Conservation (phyloP, 768 basidiomycete genomes). For the Chalciporus piperatus region DNA sequence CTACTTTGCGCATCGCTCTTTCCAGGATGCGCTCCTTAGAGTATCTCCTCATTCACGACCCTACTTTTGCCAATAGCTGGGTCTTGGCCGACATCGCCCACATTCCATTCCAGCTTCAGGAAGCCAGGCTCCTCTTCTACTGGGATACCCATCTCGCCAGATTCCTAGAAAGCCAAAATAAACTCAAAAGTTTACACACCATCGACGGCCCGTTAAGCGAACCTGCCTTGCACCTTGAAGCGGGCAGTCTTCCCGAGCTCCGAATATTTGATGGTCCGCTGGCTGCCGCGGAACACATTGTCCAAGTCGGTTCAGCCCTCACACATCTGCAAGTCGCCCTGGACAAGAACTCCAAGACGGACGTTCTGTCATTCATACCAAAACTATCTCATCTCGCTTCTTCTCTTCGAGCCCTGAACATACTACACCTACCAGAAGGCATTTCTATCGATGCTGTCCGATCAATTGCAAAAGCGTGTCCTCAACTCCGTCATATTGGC, state of each 20-base stretch:
- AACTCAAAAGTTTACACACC: conserved; percentile 39
- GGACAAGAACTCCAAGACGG: conserved; percentile 35
- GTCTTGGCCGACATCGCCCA: conserved; percentile 40
- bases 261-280: conserved; percentile 45
- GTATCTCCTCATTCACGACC: conserved; percentile 41
- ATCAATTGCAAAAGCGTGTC: conserved; percentile 33
- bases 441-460: conserved; percentile 29
- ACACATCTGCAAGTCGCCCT: conserved; percentile 44
- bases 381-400: conserved; percentile 27
- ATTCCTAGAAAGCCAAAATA: conserved; percentile 48
- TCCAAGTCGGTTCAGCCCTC: conserved; percentile 34
- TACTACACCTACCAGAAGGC: conserved; percentile 35
- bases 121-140: conserved; percentile 45
- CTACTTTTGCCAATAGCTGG: conserved; percentile 40
- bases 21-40: conserved; percentile 44
- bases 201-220: conserved; percentile 24
- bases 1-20: conserved; percentile 41
- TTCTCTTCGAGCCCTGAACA: conserved; percentile 36
- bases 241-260: conserved; percentile 40
- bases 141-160: conserved; percentile 47
- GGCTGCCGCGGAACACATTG: conserved; percentile 39
- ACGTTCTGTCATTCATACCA: conserved; percentile 32
- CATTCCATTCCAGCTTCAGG: conserved; percentile 46
- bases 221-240: conserved; percentile 23
- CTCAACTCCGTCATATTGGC: conserved; percentile 38